Base-by-base conservation (phyloP, 1,284 basidiomycete species). In the Porodaedalea pini region DNA sequence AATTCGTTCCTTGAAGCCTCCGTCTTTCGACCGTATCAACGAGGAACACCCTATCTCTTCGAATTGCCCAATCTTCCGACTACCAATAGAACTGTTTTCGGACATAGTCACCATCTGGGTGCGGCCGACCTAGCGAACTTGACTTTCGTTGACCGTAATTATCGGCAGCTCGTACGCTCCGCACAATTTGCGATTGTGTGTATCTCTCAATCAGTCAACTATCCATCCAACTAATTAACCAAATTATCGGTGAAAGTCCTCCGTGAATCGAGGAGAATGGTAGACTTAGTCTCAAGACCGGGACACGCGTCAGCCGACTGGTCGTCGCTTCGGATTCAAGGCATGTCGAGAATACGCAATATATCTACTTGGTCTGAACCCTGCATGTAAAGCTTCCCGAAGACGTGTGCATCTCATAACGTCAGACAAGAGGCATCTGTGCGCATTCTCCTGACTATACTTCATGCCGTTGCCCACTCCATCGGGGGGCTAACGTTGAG, bases 41-140 rank as follows among this genome's bases (percentile, higher is more conserved):
- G 49, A 36, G 8, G 32, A 17, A 19, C 34, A n/a, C 13, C 21
- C 19, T 7, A 37, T 36, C 15, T 13, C 19, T 19, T 51, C 40
- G 23, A 17, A n/a, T 43, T 43, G 17, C 15, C 40, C 40, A n/a
- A 17, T 27, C n/a, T 49, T 49, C 27, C 47, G 27, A 32, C 50
- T 52, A 23, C 50, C 50, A 15, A 23, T 41, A 52, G 50, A 52
- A 19, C 34, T 52, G 37, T 13, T 21, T 37, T 17, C 50, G 27
- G 17, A 39, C 10, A 39, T 52, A 25, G 39, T 41, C 25, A 8
- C 2, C 19, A 54, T 10, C 29, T 54, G 19, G 29, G 15, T 29
- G 31, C 39, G 37, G 23, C 19, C 6, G 51, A 54, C 6, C 51
- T 54, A 7, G 51, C 51, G 21, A 25, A 32, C n/a, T 23, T 54